phyloP scores from a whole-genome alignment of 441 rosid genomes.

The Adansonia grandidieri region DNA sequence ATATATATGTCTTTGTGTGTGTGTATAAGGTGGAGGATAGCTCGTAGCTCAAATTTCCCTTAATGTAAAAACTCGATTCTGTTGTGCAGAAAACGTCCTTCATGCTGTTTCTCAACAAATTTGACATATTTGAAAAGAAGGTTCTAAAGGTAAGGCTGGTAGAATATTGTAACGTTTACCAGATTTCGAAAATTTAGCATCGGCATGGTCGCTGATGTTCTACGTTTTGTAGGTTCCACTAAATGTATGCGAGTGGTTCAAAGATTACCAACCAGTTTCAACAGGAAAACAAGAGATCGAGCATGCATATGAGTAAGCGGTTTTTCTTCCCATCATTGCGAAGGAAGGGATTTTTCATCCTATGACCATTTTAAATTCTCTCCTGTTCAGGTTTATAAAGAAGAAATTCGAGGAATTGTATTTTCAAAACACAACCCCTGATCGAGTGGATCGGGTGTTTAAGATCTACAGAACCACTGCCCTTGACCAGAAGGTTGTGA shows the following conservation, averaged over 20 bases:
- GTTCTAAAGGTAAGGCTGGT: constrained; percentile 67
- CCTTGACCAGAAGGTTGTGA: constrained; percentile 95
- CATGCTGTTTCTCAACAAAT: constrained; percentile 95
- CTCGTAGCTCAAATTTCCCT: neutral
- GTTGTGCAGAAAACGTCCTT: constrained; percentile 92
- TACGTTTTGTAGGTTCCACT: constrained; percentile 64
- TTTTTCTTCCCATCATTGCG: neutral
- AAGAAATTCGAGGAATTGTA: constrained; percentile 94
- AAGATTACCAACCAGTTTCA: constrained; percentile 87
- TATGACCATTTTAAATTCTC: neutral
- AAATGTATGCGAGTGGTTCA: constrained; percentile 89
- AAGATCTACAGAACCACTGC: constrained; percentile 94
- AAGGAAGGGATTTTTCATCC: neutral
- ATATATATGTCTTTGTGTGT: neutral
- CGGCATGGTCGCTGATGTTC: constrained; percentile 2
- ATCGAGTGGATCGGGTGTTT: constrained; percentile 84
- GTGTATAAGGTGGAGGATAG: neutral
- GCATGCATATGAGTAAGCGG: constrained; percentile 91
- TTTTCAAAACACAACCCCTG: constrained; percentile 83
- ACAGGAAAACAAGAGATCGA: constrained; percentile 92
- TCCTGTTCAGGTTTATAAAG: constrained; percentile 73
- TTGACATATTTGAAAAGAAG: constrained; percentile 94
- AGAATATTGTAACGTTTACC: neutral
- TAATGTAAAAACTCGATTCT: constrained; percentile 5
- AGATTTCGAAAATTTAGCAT: neutral